A percentile compares a stretch with the other conserved stretches of the same genome.
phyloP scores from a whole-genome alignment of 1,139 yeast species.

The Zygosaccharomyces sapae region DNA sequence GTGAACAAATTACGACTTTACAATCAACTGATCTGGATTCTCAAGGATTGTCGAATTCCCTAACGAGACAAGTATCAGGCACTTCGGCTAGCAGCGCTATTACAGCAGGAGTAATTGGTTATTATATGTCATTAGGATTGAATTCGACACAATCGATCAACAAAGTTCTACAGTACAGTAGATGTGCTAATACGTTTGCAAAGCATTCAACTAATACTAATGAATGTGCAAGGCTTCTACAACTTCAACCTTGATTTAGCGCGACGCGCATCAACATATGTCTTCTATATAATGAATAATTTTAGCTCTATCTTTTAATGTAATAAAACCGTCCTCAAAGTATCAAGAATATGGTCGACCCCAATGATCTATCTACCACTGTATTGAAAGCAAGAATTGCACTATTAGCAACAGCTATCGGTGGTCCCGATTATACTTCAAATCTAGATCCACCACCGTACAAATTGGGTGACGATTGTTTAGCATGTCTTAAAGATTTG shows the following conservation, averaged over 20 bases:
- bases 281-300: background rate
- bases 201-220: background rate
- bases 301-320: background rate
- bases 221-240: constrained; percentile 12
- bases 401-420: constrained; percentile 35
- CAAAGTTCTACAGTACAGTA: constrained; percentile 27
- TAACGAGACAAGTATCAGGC: constrained; percentile 40
- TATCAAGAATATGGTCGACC: background rate
- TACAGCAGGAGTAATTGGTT: constrained; percentile 67
- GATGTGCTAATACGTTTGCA: background rate
- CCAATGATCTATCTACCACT: constrained; percentile 14
- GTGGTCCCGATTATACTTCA: constrained; percentile 40
- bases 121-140: constrained; percentile 58
- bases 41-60: constrained; percentile 28
- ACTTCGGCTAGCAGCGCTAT: constrained; percentile 79
- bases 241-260: constrained; percentile 4
- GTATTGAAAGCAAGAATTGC: constrained; percentile 36
- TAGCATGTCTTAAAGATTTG: constrained; percentile 81
- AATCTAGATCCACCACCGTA: constrained; percentile 51
- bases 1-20: constrained; percentile 47
- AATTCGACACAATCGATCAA: constrained; percentile 41
- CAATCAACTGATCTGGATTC: constrained; percentile 19
- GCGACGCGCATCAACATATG: constrained; percentile 1
- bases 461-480: constrained; percentile 84
- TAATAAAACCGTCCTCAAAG: background rate